Evolutionary conservation across 768 basidiomycete genomes (phyloP).

Genomic region (Chiua virens): DNA sequence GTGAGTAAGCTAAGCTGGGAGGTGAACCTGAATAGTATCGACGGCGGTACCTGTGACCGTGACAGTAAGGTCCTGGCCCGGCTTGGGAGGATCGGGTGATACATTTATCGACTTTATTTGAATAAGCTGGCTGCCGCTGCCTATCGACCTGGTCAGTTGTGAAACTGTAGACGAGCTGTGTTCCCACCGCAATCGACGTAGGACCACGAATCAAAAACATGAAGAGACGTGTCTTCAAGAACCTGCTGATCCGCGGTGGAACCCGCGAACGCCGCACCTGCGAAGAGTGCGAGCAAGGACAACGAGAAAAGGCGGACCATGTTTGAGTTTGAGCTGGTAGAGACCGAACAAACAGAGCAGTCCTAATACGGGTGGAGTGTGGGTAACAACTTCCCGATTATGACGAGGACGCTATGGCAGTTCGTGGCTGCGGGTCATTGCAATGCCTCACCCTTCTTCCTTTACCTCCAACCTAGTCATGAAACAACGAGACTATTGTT

Average conservation of each 20-base stretch:
- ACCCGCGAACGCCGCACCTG: constrained; percentile 24
- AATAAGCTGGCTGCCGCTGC: constrained; percentile 44
- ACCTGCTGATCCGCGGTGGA: constrained; percentile 31
- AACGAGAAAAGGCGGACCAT: constrained; percentile 31
- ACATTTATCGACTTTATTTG: constrained; percentile 72
- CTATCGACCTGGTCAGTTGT: constrained; percentile 33
- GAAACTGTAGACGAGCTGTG: constrained; percentile 8
- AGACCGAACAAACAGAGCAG: constrained; percentile 22
- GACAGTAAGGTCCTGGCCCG: constrained; percentile 88
- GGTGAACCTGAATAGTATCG: constrained; percentile 62
- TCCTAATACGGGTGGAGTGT: constrained; percentile 16
- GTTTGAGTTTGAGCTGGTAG: constrained; percentile 8
- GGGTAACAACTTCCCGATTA: constrained; percentile 15
- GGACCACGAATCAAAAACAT: constrained; percentile 53
- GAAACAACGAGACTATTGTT: constrained; percentile 87
- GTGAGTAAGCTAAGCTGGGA: background rate
- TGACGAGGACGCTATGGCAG: no score
- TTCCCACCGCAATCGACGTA: constrained; percentile 75
- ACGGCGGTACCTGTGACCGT: constrained; percentile 63
- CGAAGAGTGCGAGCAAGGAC: constrained; percentile 30
- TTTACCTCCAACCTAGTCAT: constrained; percentile 34
- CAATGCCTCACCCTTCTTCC: background rate
- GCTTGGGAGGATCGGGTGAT: constrained; percentile 85
- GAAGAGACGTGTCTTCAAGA: constrained; percentile 30
- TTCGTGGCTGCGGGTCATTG: background rate